Evolutionary conservation across 352 stramenopile genomes (phyloP).

Genomic region (Phytophthora sp.): DNA sequence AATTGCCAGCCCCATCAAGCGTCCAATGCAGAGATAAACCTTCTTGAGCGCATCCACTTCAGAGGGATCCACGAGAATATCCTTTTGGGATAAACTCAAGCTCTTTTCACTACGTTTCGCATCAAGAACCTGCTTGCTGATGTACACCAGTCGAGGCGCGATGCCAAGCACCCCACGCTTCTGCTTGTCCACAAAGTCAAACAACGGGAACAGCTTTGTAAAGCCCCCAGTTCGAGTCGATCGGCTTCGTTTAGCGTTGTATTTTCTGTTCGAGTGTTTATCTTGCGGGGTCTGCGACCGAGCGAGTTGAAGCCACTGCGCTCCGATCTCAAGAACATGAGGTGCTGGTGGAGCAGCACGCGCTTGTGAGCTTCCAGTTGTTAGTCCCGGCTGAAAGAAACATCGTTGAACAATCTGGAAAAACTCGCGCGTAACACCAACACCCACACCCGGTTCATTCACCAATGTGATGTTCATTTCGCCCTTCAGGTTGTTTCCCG

Average conservation of each 20-base stretch:
- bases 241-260: conserved; percentile 14
- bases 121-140: conserved; percentile 43
- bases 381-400: conserved; percentile 58
- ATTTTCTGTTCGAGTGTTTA: conserved; percentile 14
- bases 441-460: conserved; percentile 70
- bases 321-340: conserved; percentile 64
- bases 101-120: conserved; percentile 40
- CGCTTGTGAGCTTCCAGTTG: conserved; percentile 12
- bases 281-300: conserved; percentile 40
- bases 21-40: conserved; percentile 67
- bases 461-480: conserved; percentile 71
- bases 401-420: conserved; percentile 75
- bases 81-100: conserved; percentile 43
- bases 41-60: conserved; percentile 55
- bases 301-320: conserved; percentile 65
- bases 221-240: conserved; percentile 18
- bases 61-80: conserved; percentile 47
- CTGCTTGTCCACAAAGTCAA: conserved; percentile 49
- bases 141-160: conserved; percentile 28
- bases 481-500: conserved; percentile 50
- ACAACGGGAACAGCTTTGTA: conserved; percentile 59
- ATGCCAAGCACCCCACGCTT: conserved; percentile 47
- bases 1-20: conserved; percentile 71
- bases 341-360: conserved; percentile 14
- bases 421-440: conserved; percentile 73